Conservation (phyloP, 2,329 filamentous ascomycete species). For the Penicillium digitatum region DNA sequence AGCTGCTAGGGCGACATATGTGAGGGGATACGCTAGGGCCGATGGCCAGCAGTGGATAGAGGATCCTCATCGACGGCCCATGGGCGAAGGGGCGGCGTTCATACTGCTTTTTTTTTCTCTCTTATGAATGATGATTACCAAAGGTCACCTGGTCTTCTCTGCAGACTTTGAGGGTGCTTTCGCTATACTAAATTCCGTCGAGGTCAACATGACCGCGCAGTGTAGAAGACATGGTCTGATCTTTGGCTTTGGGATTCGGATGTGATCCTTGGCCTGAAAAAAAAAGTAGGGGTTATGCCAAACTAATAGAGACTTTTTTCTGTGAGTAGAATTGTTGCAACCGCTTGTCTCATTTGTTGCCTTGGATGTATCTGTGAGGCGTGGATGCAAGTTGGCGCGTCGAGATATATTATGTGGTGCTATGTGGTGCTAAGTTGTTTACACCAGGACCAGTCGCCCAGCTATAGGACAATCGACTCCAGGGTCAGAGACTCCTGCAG, state of each 20-base stretch:
- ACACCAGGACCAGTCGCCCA: too few species aligned
- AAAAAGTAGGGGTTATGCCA: not conserved
- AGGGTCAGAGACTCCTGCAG: not conserved
- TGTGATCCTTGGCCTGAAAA: not conserved
- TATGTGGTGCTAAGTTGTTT: too few species aligned
- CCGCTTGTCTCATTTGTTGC: not conserved
- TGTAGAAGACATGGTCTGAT: not conserved
- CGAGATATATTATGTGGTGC: not conserved
- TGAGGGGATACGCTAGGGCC: not conserved
- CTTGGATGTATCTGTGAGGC: not conserved
- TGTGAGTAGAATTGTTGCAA: too few species aligned
- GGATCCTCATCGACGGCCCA: conserved; percentile 1
- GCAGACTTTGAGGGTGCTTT: conserved; percentile 7
- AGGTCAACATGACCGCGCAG: not conserved
- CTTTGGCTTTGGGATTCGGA: too few species aligned
- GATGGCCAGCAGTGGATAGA: not conserved
- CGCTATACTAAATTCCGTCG: not conserved
- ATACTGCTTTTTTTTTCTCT: conserved; percentile 15
- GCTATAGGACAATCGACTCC: not conserved
- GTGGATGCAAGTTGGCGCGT: not conserved
- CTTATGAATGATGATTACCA: conserved; percentile 22
- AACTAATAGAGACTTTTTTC: not conserved
- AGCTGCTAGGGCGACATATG: not conserved
- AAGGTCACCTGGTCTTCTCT: conserved; percentile 6
- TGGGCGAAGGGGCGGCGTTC: conserved; percentile 7